Base-by-base conservation (phyloP, 2,329 filamentous ascomycete species). In the Ophiostoma himal-ulmi region DNA sequence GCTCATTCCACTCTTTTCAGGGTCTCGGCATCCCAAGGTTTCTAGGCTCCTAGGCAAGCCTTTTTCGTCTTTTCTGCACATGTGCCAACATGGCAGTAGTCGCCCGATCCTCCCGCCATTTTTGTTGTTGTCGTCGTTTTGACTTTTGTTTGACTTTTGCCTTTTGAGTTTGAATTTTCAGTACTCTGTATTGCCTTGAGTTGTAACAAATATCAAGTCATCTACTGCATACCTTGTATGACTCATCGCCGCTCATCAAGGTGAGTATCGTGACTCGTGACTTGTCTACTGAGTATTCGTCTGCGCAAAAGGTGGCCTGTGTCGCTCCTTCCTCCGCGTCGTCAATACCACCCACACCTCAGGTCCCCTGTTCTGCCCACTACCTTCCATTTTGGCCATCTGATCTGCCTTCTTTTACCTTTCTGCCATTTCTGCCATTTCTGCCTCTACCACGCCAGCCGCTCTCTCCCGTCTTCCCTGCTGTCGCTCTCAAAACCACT, bases 271-370 rank as follows among this genome's bases (percentile, higher is more conserved):
- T 60, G 54, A 34, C 26, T 30, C 52, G 4, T 7, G 7, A 7
- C 20, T 34, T 22, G n/a, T 57, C n/a, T 57, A 11, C n/a, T 57
- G 8, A 54, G 5, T 57, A 26, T 1, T 17, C 7, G 8, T 8
- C 10, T 34, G 26, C 11, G 14, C 62, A 65, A 8, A 39, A 39
- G 36, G 36, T 39, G 62, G 20, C 20, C 62, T 41, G 62, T 65
- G 36, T 65, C 62, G 62, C 62, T 65, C 62, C 62, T 65, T 39
- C 62, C 62, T 37, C 60, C 30, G 34, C 36, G 36, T 41, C 62
- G 34, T 22, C 62, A 39, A 65, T 65, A 39, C 62, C 62, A 65
- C 62, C 62, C 62, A 65, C 62, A 65, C 62, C 62, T 39, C 62
- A 11, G 62, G 36, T 22, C 60, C 62, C 62, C 62, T 65, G 62